Evolutionary conservation across 2,329 filamentous ascomycete genomes (phyloP), one percentile per base, ranked within the genome.

Genomic region (Trichophyton rubrum): DNA sequence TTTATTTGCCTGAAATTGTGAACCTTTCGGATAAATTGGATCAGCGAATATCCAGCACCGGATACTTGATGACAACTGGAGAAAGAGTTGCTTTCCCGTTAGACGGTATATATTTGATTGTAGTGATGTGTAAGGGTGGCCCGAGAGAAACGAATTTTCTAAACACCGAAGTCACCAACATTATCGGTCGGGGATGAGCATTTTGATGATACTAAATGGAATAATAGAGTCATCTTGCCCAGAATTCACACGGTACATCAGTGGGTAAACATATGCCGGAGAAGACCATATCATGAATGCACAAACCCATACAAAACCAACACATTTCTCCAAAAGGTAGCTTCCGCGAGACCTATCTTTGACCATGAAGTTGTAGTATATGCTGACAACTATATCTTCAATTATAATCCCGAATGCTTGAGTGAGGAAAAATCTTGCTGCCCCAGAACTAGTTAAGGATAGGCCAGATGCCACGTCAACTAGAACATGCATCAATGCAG

Each of bases 281-380:
- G 51, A 53, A 13, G 61, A 41, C 61, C 61, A 62, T 49, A 47
- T 51, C 20, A 61, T 24, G 40, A 61, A 63, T 1, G 24, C 35
- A n/a, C 24, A 15, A 11, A 60, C 60, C 62, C 62, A 63, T 30
- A 63, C 9, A 51, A 51, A 61, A 1, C 62, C 59, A 51, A 63
- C n/a, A 17, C 30, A 41, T 49, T 55, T 58, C 22, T 57, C 38
- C n/a, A 38, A 22, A 13, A 33, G 22, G 15, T 27, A 15, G 8
- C 30, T 30, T 6, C 15, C 6, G n/a, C 24, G 22, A 30, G 22
- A 15, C 11, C 15, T 6, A 53, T 30, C 49, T 7, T n/a, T 5
- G 13, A 30, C 22, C 17, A 30, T 17, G 22, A 22, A 51, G 7
- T 33, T 33, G 40, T 43, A 51, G 47, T 58, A 33, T 9, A 58